These are phyloP conservation scores for Coemansia brasiliensis DNA, from an alignment of 192 early-diverging fungal genomes.

Conservation along the genomic window DNA sequence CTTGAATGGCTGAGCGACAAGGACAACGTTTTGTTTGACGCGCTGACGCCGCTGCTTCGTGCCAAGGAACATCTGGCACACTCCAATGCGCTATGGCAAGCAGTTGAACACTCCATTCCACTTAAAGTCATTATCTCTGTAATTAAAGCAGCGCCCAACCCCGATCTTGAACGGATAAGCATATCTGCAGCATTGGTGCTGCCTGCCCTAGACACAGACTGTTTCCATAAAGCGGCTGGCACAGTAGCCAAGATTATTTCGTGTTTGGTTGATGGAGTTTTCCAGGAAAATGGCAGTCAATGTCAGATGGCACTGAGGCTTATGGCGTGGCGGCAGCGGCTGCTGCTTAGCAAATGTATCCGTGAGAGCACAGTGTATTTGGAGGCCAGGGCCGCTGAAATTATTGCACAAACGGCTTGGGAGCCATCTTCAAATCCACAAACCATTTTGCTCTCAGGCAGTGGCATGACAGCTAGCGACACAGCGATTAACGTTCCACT, in stretches of 20 bases:
- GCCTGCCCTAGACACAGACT: conserved; percentile 7
- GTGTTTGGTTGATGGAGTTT: too few relatives aligned
- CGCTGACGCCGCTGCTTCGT: conserved; percentile 22
- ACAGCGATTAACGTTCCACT: conserved; percentile 12
- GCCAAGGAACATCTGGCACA: conserved; percentile 6
- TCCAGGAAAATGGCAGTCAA: background rate
- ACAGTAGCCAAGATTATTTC: too few relatives aligned
- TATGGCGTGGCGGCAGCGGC: conserved; percentile 28
- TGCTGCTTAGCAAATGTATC: background rate
- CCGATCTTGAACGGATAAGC: background rate
- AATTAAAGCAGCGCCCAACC: background rate
- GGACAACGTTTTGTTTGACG: conserved; percentile 9
- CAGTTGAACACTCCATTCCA: conserved; percentile 13
- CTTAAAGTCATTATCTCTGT: conserved; percentile 5
- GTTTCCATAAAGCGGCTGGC: too few relatives aligned
- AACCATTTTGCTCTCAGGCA: conserved; percentile 9
- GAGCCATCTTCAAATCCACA: background rate
- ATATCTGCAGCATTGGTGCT: conserved; percentile 26
- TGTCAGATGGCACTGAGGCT: conserved; percentile 22
- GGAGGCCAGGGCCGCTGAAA: background rate
- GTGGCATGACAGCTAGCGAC: background rate
- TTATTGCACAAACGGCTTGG: background rate
- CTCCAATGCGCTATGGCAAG: conserved; percentile 16
- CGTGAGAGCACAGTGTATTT: background rate
- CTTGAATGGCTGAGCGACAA: conserved; percentile 18